Evolutionary conservation across 78 protist species (phyloP), one percentile per base, ranked within the genome.

Genomic region (Dictyostelium brefeldianum): DNA sequence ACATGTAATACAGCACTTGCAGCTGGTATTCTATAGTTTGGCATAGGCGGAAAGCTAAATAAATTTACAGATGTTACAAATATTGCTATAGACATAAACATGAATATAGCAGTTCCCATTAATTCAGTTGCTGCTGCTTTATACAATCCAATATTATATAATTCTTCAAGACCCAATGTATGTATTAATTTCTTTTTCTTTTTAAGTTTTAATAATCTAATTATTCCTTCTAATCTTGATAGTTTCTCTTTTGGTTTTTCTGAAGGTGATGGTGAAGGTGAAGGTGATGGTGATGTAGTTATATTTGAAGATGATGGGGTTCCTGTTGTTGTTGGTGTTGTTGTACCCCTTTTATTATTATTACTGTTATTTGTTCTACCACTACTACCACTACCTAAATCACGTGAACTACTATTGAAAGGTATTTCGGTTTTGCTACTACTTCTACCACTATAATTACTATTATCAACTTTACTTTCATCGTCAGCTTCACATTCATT

Each of bases 1-100:
- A 75, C 54, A 62, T 85, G 92, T 41, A 75, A 17, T 3, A 85
- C 43, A 22, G 78, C 92, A 43, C 67, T 47, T 0, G 83, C 51
- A 14, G 43, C 31, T 15, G 59, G 29, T 2, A 70, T 18, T 15
- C 46, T 41, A 18, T 27, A 70, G 11, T 77, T 27, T 22, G 82
- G 82, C 0, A 41, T 25, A 18, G 46, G 18, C 2, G 80, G n/a
- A 11, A n/a, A 74, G 7, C 17, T 22, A 53, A 51, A 83, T 36
- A 51, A 83, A 41, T 83, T 83, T 9, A 83, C 70, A 14, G 73
- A 29, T 7, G 90, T 10, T 7, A 83, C 53, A 36, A 53, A 46
- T 31, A 83, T 83, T 9, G 64, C 59, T 8, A 83, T 31, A 3
- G 67, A 46, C 50, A 83, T 70, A 50, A 50, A 83, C 17, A 70